phyloP scores from a whole-genome alignment of 2,329 filamentous ascomycete genomes.

The Ceratocystis colombiana region DNA sequence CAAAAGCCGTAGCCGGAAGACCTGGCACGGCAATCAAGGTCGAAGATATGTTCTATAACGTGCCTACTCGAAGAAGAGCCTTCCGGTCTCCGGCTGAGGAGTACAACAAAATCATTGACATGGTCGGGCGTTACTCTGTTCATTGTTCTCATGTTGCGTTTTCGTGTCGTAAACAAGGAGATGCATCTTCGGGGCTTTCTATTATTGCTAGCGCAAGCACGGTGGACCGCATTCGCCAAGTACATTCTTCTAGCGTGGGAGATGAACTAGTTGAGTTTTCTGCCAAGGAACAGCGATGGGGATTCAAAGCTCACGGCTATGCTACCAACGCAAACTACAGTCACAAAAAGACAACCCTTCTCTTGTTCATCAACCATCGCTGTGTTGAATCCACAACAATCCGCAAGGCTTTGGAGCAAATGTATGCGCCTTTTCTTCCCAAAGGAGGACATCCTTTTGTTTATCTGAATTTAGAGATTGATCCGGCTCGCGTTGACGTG shows the following conservation, averaged over 20 bases:
- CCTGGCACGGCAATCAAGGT: slow-evolving; percentile 91
- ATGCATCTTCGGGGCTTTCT: slow-evolving; percentile 70
- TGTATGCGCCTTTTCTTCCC: slow-evolving; percentile 75
- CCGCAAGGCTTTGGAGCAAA: slow-evolving; percentile 84
- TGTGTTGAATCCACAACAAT: slow-evolving; percentile 82
- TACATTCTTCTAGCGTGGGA: slow-evolving; percentile 73
- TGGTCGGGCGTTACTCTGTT: slow-evolving; percentile 85
- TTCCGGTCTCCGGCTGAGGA: slow-evolving; percentile 90
- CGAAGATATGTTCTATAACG: slow-evolving; percentile 94
- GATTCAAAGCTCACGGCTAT: slow-evolving; percentile 71
- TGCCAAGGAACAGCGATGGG: slow-evolving; percentile 63
- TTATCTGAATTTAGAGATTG: slow-evolving; percentile 85
- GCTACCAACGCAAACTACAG: slow-evolving; percentile 92
- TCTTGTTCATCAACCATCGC: slow-evolving; percentile 95
- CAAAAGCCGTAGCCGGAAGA: slow-evolving; percentile 77
- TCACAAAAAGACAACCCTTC: slow-evolving; percentile 74
- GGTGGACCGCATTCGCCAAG: slow-evolving; percentile 77
- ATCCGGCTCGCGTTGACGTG: slow-evolving; percentile 85
- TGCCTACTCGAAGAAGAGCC: slow-evolving; percentile 75
- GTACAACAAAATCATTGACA: slow-evolving; percentile 93
- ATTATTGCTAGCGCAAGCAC: slow-evolving; percentile 62
- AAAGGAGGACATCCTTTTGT: slow-evolving; percentile 92
- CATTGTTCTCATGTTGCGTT: slow-evolving; percentile 89
- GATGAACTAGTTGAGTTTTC: slow-evolving; percentile 77
- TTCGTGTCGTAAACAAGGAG: slow-evolving; percentile 92